These are phyloP conservation scores for Alternaria alternata DNA, from an alignment of 2,329 filamentous ascomycete genomes.

Conservation along the genomic window DNA sequence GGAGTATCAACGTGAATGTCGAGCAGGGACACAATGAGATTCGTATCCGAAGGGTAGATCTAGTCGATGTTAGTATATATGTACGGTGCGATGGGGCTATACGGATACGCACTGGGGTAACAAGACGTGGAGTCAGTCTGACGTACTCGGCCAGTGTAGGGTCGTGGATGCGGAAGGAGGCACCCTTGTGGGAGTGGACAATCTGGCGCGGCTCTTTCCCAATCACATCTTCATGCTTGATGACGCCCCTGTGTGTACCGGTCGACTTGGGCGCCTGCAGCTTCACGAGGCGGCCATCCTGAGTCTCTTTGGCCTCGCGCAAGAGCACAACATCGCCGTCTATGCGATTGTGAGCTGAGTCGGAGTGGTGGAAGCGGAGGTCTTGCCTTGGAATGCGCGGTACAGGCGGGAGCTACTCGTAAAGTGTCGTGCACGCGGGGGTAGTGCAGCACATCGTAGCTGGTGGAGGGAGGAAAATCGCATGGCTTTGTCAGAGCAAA, in stretches of 20 bases:
- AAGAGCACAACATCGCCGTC: slow-evolving; percentile 55
- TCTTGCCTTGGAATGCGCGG: slow-evolving; percentile 44
- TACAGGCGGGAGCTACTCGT: slow-evolving; percentile 25
- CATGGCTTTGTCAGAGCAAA: slow-evolving; percentile 31
- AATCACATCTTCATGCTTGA: slow-evolving; percentile 67
- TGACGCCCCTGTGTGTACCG: slow-evolving; percentile 57
- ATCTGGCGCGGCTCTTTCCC: slow-evolving; percentile 67
- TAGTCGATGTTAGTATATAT: slow-evolving; percentile 42
- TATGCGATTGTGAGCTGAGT: slow-evolving; percentile 29
- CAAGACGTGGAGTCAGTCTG: slow-evolving; percentile 69
- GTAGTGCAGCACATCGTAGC: slow-evolving; percentile 5
- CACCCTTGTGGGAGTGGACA: slow-evolving; percentile 63
- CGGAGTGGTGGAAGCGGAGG: background rate
- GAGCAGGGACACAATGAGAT: slow-evolving; percentile 76
- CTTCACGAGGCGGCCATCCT: slow-evolving; percentile 51
- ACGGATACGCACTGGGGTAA: slow-evolving; percentile 72
- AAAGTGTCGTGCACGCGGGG: slow-evolving; percentile 24
- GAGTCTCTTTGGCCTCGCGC: slow-evolving; percentile 49
- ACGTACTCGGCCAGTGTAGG: slow-evolving; percentile 79
- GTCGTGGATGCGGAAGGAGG: slow-evolving; percentile 65
- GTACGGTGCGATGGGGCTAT: background rate
- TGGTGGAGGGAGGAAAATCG: slow-evolving; percentile 13
- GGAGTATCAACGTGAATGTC: slow-evolving; percentile 70
- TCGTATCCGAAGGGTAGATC: slow-evolving; percentile 79
- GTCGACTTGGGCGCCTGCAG: slow-evolving; percentile 47